A percentile compares a stretch with the other conserved stretches of the same genome.
Conservation (phyloP, 371 early-diverging fungal species). For the Apophysomyces variabilis region DNA sequence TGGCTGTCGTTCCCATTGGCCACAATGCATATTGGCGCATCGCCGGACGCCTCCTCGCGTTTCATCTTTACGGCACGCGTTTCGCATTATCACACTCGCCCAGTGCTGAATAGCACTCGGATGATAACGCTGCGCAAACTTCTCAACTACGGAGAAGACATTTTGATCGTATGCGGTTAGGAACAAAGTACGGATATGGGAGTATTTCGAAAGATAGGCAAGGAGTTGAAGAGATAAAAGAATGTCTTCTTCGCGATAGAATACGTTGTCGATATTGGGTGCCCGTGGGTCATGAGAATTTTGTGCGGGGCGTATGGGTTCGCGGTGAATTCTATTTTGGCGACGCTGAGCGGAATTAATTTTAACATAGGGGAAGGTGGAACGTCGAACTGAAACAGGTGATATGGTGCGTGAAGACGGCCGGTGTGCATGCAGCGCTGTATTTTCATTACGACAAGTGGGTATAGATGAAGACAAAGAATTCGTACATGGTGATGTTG, state of each 20-base stretch:
- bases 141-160: constrained; percentile 78
- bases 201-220: constrained; percentile 87
- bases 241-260: constrained; percentile 84
- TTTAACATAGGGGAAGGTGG: constrained; percentile 48
- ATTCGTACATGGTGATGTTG: constrained; percentile 12
- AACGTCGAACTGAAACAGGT: constrained; percentile 28
- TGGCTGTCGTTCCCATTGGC: constrained; percentile 72
- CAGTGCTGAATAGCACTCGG: constrained; percentile 74
- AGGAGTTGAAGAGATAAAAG: constrained; percentile 82
- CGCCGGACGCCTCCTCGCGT: constrained; percentile 68
- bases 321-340: constrained; percentile 33
- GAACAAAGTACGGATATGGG: constrained; percentile 68
- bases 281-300: constrained; percentile 25
- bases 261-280: constrained; percentile 46
- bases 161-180: constrained; percentile 64
- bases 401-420: constrained; percentile 1
- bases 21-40: constrained; percentile 76
- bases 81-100: constrained; percentile 83
- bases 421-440: constrained; percentile 18
- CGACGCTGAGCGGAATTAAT: constrained; percentile 38
- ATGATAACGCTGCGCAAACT: constrained; percentile 66
- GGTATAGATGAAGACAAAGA: constrained; percentile 3
- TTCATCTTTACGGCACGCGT: constrained; percentile 80
- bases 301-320: constrained; percentile 16
- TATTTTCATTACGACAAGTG: not conserved